Evolutionary conservation across 805 yeast species (phyloP).

Genomic region (Metschnikowia proteae): DNA sequence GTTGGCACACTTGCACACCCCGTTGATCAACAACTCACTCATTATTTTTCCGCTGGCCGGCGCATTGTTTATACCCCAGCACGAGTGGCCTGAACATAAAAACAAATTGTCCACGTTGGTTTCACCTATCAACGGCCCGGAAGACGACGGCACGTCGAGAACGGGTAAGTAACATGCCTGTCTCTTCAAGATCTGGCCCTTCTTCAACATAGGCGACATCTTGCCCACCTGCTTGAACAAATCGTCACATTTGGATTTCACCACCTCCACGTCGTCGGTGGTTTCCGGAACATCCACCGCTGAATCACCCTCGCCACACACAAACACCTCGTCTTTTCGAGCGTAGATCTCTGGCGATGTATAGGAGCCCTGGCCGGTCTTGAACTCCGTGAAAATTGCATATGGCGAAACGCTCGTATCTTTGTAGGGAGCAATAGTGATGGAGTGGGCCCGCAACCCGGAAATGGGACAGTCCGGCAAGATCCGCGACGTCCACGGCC

Average conservation of each 20-base stretch:
- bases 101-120: conserved; percentile 78
- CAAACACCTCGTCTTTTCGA: conserved; percentile 90
- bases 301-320: conserved; percentile 96
- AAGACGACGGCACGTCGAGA: conserved; percentile 83
- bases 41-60: conserved; percentile 94
- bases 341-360: conserved; percentile 95
- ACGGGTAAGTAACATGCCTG: conserved; percentile 98
- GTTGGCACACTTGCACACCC: conserved; percentile 72
- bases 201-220: conserved; percentile 62
- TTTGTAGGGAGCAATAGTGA: conserved; percentile 77
- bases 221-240: conserved; percentile 77
- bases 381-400: conserved; percentile 90
- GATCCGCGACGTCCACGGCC: conserved; percentile 95
- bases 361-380: conserved; percentile 59
- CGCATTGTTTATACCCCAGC: conserved; percentile 98
- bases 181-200: conserved; percentile 71
- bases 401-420: conserved; percentile 77
- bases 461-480: conserved; percentile 92
- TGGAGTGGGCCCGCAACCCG: conserved; percentile 92
- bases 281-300: conserved; percentile 89
- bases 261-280: conserved; percentile 88
- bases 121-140: conserved; percentile 93
- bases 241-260: conserved; percentile 82
- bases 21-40: conserved; percentile 84
- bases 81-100: conserved; percentile 90